These are phyloP conservation scores for Daldinia loculata DNA, from an alignment of 495 filamentous ascomycete genomes.

Conservation along the genomic window DNA sequence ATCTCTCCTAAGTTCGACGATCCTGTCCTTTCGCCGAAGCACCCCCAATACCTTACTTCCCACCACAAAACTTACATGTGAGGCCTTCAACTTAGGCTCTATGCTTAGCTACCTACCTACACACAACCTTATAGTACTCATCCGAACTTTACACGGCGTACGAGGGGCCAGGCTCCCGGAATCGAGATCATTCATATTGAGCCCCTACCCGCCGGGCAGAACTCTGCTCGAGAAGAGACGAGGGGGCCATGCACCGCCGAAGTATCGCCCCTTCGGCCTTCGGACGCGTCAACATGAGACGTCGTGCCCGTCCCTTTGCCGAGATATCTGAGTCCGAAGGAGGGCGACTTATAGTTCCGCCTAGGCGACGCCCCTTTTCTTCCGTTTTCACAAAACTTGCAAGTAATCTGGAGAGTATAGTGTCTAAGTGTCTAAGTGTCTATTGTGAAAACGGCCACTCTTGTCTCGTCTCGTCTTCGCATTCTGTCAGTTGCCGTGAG, in stretches of 20 bases:
- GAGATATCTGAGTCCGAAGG: slow-evolving; percentile 21
- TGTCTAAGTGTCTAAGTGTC: not conserved
- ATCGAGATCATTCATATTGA: slow-evolving; percentile 14
- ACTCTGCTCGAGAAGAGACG: slow-evolving; percentile 6
- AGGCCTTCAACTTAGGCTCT: slow-evolving; percentile 5
- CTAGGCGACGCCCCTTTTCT: not conserved
- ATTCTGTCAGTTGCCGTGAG: not conserved
- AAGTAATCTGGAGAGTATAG: not conserved
- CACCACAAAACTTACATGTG: slow-evolving; percentile 15
- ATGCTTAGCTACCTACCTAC: slow-evolving; percentile 4
- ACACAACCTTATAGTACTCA: slow-evolving; percentile 10
- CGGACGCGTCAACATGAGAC: slow-evolving; percentile 32
- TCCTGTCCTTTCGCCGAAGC: not conserved
- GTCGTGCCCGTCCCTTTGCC: not conserved
- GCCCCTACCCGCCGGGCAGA: slow-evolving; percentile 9
- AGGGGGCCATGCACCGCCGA: slow-evolving; percentile 23
- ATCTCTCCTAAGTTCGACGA: not conserved
- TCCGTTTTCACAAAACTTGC: not conserved
- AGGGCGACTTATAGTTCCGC: slow-evolving; percentile 24
- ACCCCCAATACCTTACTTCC: not conserved
- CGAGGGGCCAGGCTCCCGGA: not conserved
- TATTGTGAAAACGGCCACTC: not conserved
- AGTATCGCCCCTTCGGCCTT: slow-evolving; percentile 33
- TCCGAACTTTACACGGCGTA: slow-evolving; percentile 17
- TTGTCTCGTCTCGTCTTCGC: not conserved